Evolutionary conservation across 805 yeast genomes (phyloP).

Genomic region (Wickerhamiella azyma): DNA sequence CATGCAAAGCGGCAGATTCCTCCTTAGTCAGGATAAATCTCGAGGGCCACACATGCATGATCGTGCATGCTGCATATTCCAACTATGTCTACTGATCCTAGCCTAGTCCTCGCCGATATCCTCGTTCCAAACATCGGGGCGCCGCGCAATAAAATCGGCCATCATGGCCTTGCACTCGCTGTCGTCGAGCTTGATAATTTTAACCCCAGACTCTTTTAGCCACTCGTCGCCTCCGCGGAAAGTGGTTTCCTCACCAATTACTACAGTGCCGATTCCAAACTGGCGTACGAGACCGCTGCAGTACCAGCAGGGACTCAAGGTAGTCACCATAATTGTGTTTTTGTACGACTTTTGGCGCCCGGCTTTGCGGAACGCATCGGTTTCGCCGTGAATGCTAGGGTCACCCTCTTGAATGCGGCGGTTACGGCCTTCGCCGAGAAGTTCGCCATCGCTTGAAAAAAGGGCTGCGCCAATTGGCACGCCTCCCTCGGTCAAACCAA

Average conservation of each 20-base stretch:
- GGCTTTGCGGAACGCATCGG: slow-evolving; percentile 74
- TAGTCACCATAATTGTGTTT: slow-evolving; percentile 80
- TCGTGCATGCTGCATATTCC: neutral
- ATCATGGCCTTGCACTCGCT: slow-evolving; percentile 41
- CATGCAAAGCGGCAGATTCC: slow-evolving; percentile 5
- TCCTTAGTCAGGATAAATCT: neutral
- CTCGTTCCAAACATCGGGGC: slow-evolving; percentile 29
- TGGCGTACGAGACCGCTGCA: slow-evolving; percentile 86
- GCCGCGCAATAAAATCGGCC: slow-evolving; percentile 56
- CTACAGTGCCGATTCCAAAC: slow-evolving; percentile 79
- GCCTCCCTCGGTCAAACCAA: slow-evolving; percentile 66
- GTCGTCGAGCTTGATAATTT: slow-evolving; percentile 25
- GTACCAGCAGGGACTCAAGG: slow-evolving; percentile 89
- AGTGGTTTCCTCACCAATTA: slow-evolving; percentile 76
- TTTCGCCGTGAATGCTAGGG: slow-evolving; percentile 85
- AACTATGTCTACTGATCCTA: too few relatives aligned
- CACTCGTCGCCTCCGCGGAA: slow-evolving; percentile 76
- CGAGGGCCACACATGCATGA: neutral
- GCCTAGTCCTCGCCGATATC: slow-evolving; percentile 24
- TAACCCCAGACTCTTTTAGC: slow-evolving; percentile 49
- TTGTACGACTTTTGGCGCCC: slow-evolving; percentile 73
- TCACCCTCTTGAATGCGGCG: slow-evolving; percentile 74
- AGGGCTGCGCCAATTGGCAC: slow-evolving; percentile 78
- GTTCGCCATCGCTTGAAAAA: slow-evolving; percentile 58
- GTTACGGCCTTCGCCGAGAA: slow-evolving; percentile 84